Evolutionary conservation across 495 filamentous ascomycete genomes (phyloP).

Genomic region (Tuber borchii): DNA sequence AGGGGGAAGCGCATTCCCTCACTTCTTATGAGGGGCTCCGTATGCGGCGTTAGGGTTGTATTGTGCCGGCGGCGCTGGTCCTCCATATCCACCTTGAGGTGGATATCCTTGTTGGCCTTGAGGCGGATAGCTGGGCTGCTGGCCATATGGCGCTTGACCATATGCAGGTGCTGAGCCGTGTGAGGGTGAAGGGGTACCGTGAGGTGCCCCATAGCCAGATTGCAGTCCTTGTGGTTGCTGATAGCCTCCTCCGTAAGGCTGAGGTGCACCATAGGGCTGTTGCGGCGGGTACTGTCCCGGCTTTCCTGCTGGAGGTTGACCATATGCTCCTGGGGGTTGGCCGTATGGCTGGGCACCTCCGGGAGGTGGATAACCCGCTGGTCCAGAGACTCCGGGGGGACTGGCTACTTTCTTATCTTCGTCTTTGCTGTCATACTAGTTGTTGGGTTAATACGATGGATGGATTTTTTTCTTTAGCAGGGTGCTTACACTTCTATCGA

Average conservation of each 20-base stretch:
- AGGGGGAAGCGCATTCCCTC: not conserved
- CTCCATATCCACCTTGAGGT: conserved; percentile 11
- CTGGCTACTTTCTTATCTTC: conserved; percentile 15
- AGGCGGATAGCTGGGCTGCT: conserved; percentile 18
- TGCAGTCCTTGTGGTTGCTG: conserved; percentile 21
- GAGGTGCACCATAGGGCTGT: conserved; percentile 21
- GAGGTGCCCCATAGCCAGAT: conserved; percentile 8
- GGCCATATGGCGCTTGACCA: conserved; percentile 21
- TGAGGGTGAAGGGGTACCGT: conserved; percentile 6
- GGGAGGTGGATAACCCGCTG: conserved; percentile 5
- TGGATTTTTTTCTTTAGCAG: not conserved
- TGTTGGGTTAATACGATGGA: conserved; percentile 12
- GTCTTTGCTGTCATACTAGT: conserved; percentile 39
- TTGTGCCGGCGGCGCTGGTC: conserved; percentile 14
- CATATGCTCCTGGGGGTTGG: conserved; percentile 10
- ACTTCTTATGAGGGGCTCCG: not conserved
- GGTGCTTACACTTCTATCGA: conserved; percentile 42
- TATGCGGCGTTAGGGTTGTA: conserved; percentile 30
- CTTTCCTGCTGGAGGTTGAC: not conserved
- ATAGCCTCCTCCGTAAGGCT: conserved; percentile 21
- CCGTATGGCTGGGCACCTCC: conserved; percentile 25
- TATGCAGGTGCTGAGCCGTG: conserved; percentile 17
- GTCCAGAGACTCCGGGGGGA: not conserved
- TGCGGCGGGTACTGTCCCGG: conserved; percentile 14
- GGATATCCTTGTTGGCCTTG: conserved; percentile 21